Evolutionary conservation across 768 basidiomycete genomes (phyloP).

Genomic region (Boletus reticuloceps): DNA sequence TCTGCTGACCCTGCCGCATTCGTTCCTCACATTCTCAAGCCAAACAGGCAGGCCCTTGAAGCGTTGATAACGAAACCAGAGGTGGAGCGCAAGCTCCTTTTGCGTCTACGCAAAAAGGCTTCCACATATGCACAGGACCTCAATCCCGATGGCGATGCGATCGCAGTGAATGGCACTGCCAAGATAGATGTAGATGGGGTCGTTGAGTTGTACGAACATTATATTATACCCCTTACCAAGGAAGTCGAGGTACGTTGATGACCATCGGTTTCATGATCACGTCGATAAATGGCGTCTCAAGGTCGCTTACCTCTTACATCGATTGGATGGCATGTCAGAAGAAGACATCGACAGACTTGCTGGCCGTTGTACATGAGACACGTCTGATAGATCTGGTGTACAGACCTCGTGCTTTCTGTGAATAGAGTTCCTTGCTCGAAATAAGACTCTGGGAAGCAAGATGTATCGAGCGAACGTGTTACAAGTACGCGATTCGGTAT

Average conservation of each 20-base stretch:
- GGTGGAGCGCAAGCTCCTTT: conserved; percentile 83
- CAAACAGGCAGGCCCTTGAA: conserved; percentile 76
- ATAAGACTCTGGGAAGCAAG: conserved; percentile 12
- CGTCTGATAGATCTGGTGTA: neutral
- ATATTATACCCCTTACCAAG: conserved; percentile 96
- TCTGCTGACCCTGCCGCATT: conserved; percentile 80
- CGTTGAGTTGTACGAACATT: conserved; percentile 89
- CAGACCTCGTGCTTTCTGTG: conserved; percentile 1
- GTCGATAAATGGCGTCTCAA: conserved; percentile 29
- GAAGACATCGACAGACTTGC: conserved; percentile 72
- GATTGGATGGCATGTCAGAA: conserved; percentile 81
- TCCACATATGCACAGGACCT: conserved; percentile 80
- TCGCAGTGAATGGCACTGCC: conserved; percentile 35
- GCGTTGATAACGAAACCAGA: conserved; percentile 95
- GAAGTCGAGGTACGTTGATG: conserved; percentile 83
- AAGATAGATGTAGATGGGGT: conserved; percentile 95
- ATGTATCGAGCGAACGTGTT: conserved; percentile 23
- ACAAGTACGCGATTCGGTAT: conserved; percentile 21
- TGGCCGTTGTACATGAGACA: conserved; percentile 10
- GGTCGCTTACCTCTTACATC: conserved; percentile 94
- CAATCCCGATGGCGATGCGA: conserved; percentile 58
- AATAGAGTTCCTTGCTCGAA: neutral
- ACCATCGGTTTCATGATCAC: neutral
- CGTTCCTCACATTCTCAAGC: conserved; percentile 84
- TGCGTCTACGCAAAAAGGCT: conserved; percentile 83